These are phyloP conservation scores for Fusarium equiseti DNA, from an alignment of 2,329 filamentous ascomycete genomes.

Conservation along the genomic window DNA sequence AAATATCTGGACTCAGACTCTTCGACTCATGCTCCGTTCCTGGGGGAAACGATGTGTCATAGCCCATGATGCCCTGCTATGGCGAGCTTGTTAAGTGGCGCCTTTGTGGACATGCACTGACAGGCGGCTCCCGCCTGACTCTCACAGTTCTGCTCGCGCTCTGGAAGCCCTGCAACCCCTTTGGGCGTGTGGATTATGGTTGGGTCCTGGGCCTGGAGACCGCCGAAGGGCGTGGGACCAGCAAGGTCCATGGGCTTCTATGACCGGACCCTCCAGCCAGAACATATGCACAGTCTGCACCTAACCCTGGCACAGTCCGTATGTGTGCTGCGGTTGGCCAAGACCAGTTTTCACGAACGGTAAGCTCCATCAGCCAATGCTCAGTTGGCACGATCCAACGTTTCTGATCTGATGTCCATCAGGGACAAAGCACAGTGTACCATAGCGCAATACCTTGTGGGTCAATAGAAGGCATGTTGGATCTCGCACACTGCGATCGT, in stretches of 20 bases:
- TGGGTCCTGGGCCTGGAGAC: slow-evolving; percentile 29
- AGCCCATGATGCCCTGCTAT: slow-evolving; percentile 45
- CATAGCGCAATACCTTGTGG: slow-evolving; percentile 23
- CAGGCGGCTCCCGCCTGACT: slow-evolving; percentile 46
- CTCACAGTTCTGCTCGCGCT: slow-evolving; percentile 34
- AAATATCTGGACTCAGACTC: slow-evolving; percentile 42
- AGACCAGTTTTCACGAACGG: slow-evolving; percentile 18
- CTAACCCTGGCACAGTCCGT: slow-evolving; percentile 19
- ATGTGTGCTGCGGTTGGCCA: slow-evolving; percentile 27
- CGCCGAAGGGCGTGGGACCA: slow-evolving; percentile 38
- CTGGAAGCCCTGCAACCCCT: slow-evolving; percentile 33
- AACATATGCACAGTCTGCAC: slow-evolving; percentile 30
- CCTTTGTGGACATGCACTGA: slow-evolving; percentile 39
- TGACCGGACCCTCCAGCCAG: slow-evolving; percentile 13
- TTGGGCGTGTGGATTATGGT: slow-evolving; percentile 42
- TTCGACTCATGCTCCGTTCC: slow-evolving; percentile 36
- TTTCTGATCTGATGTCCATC: slow-evolving; percentile 39
- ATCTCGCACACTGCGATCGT: slow-evolving; percentile 44
- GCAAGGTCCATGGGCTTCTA: slow-evolving; percentile 21
- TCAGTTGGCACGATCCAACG: slow-evolving; percentile 34
- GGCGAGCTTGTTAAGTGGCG: slow-evolving; percentile 48
- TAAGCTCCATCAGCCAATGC: slow-evolving; percentile 18
- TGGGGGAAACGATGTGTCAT: slow-evolving; percentile 48
- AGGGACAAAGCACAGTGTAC: slow-evolving; percentile 21
- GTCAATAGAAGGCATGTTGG: slow-evolving; percentile 32